Conservation (phyloP, 495 filamentous ascomycete genomes). For the Aspergillus haitiensis region DNA sequence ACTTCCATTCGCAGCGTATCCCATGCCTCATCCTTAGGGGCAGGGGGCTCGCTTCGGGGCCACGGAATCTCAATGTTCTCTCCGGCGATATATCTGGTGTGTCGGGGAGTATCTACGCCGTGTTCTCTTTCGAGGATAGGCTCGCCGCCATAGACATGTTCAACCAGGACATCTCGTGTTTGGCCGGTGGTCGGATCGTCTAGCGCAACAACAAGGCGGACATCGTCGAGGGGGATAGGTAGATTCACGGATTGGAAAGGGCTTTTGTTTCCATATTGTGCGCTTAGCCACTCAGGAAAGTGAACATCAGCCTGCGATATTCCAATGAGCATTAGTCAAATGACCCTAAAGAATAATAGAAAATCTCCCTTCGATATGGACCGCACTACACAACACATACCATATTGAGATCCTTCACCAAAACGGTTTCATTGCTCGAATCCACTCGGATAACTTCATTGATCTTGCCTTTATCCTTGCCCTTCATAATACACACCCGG, state of each 20-base stretch:
- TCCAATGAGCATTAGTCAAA: too few species aligned
- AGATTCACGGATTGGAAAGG: slow-evolving; percentile 47
- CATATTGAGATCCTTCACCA: slow-evolving; percentile 64
- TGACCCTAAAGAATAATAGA: too few species aligned
- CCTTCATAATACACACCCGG: slow-evolving; percentile 74
- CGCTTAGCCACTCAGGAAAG: slow-evolving; percentile 55
- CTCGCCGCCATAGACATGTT: slow-evolving; percentile 54
- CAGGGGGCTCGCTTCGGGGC: slow-evolving; percentile 53
- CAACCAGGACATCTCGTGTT: slow-evolving; percentile 71
- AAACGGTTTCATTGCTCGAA: slow-evolving; percentile 54
- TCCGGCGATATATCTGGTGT: slow-evolving; percentile 46
- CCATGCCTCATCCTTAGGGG: slow-evolving; percentile 49
- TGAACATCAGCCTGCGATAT: slow-evolving; percentile 54
- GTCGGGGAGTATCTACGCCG: slow-evolving; percentile 37
- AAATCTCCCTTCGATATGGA: too few species aligned
- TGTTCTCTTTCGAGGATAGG: slow-evolving; percentile 37
- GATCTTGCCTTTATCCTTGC: slow-evolving; percentile 79
- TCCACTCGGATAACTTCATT: slow-evolving; percentile 62
- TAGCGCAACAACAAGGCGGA: slow-evolving; percentile 80
- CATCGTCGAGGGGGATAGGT: slow-evolving; percentile 62
- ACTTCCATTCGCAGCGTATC: slow-evolving; percentile 79
- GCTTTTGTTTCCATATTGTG: slow-evolving; percentile 37
- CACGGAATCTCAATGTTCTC: slow-evolving; percentile 67
- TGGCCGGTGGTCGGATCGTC: slow-evolving; percentile 60
- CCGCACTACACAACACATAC: slow-evolving; percentile 46